phyloP scores from a whole-genome alignment of 1,284 basidiomycete genomes.

The Apiotrichum siamense region DNA sequence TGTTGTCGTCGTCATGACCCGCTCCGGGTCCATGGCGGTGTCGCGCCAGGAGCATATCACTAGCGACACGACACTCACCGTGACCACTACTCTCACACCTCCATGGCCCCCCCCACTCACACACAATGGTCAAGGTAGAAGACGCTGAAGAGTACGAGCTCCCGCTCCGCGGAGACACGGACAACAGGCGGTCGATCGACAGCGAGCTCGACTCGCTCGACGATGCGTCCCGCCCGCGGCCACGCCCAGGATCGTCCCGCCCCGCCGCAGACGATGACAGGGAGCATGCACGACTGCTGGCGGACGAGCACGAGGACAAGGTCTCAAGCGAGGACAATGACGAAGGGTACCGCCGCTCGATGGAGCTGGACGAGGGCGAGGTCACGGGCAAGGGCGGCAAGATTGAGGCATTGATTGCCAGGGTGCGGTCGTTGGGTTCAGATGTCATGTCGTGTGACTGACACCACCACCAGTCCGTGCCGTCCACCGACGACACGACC shows the following conservation, averaged over 20 bases:
- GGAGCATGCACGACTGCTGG: constrained; percentile 8
- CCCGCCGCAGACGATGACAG: constrained; percentile 6
- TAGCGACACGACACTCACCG: too few species aligned
- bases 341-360: constrained; percentile 3
- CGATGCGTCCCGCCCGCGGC: too few species aligned
- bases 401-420: constrained; percentile 34
- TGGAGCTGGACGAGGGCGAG: constrained; percentile 8
- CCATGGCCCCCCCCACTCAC: neutral
- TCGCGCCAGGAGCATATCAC: too few species aligned
- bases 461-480: constrained; percentile 45
- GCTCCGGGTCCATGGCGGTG: too few species aligned
- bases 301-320: constrained; percentile 1
- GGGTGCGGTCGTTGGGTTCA: constrained; percentile 30
- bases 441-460: too few species aligned
- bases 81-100: neutral
- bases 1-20: too few species aligned
- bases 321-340: neutral
- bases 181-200: too few species aligned
- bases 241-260: too few species aligned
- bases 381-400: constrained; percentile 33
- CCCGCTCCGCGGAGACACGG: constrained; percentile 15
- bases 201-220: constrained; percentile 9
- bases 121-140: constrained; percentile 4
- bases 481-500: constrained; percentile 52
- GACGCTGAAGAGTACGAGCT: constrained; percentile 44